Percentiles rank a stretch among this genome's conserved stretches.
Conservation (phyloP, 2,329 filamentous ascomycete genomes). For the Fusarium dlaminii region DNA sequence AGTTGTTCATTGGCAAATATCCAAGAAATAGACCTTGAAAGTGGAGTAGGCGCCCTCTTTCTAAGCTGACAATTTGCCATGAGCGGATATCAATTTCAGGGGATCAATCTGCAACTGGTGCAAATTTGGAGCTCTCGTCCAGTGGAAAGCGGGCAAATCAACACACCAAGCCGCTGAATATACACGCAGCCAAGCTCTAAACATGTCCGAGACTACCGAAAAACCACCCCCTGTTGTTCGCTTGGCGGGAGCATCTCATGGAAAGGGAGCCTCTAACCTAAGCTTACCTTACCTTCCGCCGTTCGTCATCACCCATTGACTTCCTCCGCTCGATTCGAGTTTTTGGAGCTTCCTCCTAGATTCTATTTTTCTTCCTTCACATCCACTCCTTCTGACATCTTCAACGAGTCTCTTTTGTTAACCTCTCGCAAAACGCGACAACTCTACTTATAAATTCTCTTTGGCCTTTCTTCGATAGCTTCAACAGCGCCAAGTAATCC, state of each 20-base stretch:
- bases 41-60: slow-evolving; percentile 30
- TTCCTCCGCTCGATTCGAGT: slow-evolving; percentile 8
- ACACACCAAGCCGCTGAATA: slow-evolving; percentile 10
- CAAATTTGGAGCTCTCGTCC: slow-evolving; percentile 1
- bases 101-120: slow-evolving; percentile 18
- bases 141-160: background rate
- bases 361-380: slow-evolving; percentile 30
- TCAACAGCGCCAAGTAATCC: slow-evolving; percentile 34
- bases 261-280: slow-evolving; percentile 23
- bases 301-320: slow-evolving; percentile 29
- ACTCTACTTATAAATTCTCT: background rate
- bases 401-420: background rate
- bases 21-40: slow-evolving; percentile 34
- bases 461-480: slow-evolving; percentile 16
- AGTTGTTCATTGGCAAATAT: slow-evolving; percentile 28
- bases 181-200: slow-evolving; percentile 22
- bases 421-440: background rate
- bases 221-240: slow-evolving; percentile 27
- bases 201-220: slow-evolving; percentile 41
- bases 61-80: slow-evolving; percentile 41
- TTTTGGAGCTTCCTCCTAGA: slow-evolving; percentile 17
- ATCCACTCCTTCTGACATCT: slow-evolving; percentile 41
- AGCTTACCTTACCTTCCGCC: slow-evolving; percentile 23
- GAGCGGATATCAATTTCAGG: slow-evolving; percentile 30
- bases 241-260: slow-evolving; percentile 39